Evolutionary conservation across 345 rosid species (phyloP).

Genomic region (Fremontodendron californicum): DNA sequence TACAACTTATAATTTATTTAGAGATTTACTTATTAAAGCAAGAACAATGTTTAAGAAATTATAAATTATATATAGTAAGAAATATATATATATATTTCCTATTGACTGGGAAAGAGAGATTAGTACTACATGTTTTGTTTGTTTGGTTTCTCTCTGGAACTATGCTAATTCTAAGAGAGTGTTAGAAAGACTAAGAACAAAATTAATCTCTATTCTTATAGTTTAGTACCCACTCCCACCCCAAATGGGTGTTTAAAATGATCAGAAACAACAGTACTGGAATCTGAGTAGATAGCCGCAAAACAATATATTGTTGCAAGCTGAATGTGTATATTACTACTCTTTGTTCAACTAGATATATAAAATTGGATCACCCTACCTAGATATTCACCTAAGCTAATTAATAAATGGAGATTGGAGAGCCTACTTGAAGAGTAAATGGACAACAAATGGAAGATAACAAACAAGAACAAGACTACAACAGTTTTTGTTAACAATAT

Average conservation of each 20-base stretch:
- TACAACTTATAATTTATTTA: background rate
- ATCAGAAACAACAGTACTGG: constrained; percentile 1
- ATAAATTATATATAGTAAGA: background rate
- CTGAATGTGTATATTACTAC: background rate
- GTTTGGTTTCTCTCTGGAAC: background rate
- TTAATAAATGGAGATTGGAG: background rate
- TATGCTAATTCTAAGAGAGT: background rate
- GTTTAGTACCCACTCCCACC: background rate
- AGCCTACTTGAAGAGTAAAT: background rate
- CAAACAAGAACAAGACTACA: too few relatives aligned
- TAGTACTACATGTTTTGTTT: background rate
- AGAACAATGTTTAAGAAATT: background rate
- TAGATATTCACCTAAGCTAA: too few relatives aligned
- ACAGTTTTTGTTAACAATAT: too few relatives aligned
- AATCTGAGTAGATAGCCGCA: constrained; percentile 17
- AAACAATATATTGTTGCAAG: constrained; percentile 1
- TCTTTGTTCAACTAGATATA: background rate
- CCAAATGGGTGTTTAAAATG: background rate
- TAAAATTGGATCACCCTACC: background rate
- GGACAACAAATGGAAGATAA: background rate
- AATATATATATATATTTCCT: too few relatives aligned
- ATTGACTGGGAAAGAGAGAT: too few relatives aligned
- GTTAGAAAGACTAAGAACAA: background rate
- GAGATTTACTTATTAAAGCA: background rate
- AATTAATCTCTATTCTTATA: background rate